Base-by-base conservation (phyloP, 2,329 filamentous ascomycete species). In the Thelonectria blattea region DNA sequence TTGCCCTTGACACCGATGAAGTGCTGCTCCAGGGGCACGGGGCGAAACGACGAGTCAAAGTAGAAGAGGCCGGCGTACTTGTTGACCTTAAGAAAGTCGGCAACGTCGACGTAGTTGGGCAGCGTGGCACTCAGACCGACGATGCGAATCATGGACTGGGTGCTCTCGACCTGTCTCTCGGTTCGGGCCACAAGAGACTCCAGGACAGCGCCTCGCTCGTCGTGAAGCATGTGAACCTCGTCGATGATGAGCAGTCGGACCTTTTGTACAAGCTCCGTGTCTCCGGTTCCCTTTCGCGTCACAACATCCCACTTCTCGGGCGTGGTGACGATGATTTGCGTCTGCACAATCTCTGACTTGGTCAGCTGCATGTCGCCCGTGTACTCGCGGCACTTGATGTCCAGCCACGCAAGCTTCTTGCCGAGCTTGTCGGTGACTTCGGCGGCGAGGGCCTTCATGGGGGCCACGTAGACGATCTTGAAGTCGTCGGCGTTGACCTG, bases 271-370 rank as follows among this genome's bases (percentile, higher is more conserved):
- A 99, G 85, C 73, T 98, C 95, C 0, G 95, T 98, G 73, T 99
- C 95, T 15, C 96, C 95, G 1, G 93, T 98, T 58, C 94, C 96
- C 77, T 98, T 99, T 62, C 95, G 86, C 3, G 95, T 99, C 5
- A 99, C 92, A 1, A 99, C 95, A 74, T 99, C 95, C 96, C 96
- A 99, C 78, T 99, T 99, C 78, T 99, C 95, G 37, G 95, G 95
- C 0, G 95, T 99, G 0, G 96, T 99, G 51, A 99, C 95, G 61
- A 99, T 97, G 68, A 99, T 95, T 73, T 99, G 95, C 0, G 95
- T 99, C 65, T 93, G 89, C 15, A 97, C 85, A 62, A 99, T 97
- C 76, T 99, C 96, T 2, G 92, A 85, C 76, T 99, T 99, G 50
- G 94, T 97, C 58, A 99, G 84, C 73, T 99, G 95, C 95, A 99